Base-by-base conservation (phyloP, 1,284 basidiomycete genomes). In the Calocybe gambosa region DNA sequence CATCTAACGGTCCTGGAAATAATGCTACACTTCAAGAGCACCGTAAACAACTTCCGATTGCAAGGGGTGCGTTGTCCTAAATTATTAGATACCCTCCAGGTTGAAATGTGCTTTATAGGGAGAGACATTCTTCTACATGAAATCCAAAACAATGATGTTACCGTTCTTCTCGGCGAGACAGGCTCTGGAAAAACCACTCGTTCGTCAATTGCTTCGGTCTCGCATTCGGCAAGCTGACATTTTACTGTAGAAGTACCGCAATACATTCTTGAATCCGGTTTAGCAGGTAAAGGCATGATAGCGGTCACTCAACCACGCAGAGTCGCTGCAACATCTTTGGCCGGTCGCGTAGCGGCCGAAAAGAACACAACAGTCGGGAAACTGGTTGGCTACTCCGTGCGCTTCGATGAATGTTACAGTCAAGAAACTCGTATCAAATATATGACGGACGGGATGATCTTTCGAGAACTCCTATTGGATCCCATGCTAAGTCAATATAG, bases 181-280 rank as follows among this genome's bases (percentile, higher is more conserved):
- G 96, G 95, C 29, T 96, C 93, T 20, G 95, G 95, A 51, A 99
- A 99, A 71, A 97, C 95, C 0, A 99, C 95, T 39, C 94, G 90
- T 73, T n/a, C 53, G 43, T 42, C 47, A 19, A 85, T 71, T 49
- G 38, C 42, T 50, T 15, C 42, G 13, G 34, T 12, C 37, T 21
- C 23, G 5, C 20, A 15, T 42, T 43, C 15, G 19, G 42, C 45
- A 26, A 26, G 44, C 38, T 52, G 43, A 53, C 23, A 21, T 34
- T 37, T 53, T 52, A 13, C 45, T 50, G 13, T 64, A 92, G 87
- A 95, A 73, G 80, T 95, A 23, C 92, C 93, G 0, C 89, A 95
- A 64, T 92, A 94, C 58, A 71, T 98, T 20, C 77, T 93, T 39
- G 82, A 90, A 59, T 78, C 80, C 29, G 80, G 81, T 9, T 61